A percentile compares a stretch with the other conserved stretches of the same genome.
Evolutionary conservation across 2,329 filamentous ascomycete genomes (phyloP).

Genomic region (Intubia oerlemansii): DNA sequence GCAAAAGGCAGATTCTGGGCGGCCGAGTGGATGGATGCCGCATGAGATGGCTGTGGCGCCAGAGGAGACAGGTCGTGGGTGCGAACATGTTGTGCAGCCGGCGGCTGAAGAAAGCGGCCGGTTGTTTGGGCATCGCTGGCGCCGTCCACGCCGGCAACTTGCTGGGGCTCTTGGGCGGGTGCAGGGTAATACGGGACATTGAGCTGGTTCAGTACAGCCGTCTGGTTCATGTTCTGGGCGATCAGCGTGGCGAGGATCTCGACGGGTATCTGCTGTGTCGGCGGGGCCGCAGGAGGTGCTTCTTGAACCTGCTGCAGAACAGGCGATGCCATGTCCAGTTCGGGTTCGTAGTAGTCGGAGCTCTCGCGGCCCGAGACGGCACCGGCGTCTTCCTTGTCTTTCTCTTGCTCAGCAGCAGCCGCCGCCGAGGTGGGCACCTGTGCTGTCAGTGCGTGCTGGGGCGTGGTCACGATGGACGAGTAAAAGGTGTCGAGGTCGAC

Average conservation of each 20-base stretch:
- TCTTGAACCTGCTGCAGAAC: neutral
- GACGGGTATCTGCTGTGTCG: neutral
- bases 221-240: neutral
- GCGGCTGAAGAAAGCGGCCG: too few relatives aligned
- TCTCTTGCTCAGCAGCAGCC: slow-evolving; percentile 14
- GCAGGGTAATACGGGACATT: neutral
- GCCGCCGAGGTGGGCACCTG: slow-evolving; percentile 21
- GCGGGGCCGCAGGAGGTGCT: neutral
- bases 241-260: slow-evolving; percentile 1
- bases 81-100: slow-evolving; percentile 37
- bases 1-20: too few relatives aligned
- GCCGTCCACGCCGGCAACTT: neutral
- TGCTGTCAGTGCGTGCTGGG: slow-evolving; percentile 27
- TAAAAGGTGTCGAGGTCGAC: slow-evolving; percentile 92
- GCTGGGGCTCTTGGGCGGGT: neutral
- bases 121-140: neutral
- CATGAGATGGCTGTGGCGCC: slow-evolving; percentile 53
- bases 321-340: slow-evolving; percentile 7
- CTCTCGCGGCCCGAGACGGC: slow-evolving; percentile 4
- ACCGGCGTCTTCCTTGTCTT: neutral
- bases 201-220: neutral
- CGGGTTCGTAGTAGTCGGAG: slow-evolving; percentile 15
- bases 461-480: slow-evolving; percentile 78
- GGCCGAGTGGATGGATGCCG: too few relatives aligned
- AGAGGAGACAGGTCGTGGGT: slow-evolving; percentile 53